Conservation (phyloP, 2,329 filamentous ascomycete species). For the Penicillium sp. region DNA sequence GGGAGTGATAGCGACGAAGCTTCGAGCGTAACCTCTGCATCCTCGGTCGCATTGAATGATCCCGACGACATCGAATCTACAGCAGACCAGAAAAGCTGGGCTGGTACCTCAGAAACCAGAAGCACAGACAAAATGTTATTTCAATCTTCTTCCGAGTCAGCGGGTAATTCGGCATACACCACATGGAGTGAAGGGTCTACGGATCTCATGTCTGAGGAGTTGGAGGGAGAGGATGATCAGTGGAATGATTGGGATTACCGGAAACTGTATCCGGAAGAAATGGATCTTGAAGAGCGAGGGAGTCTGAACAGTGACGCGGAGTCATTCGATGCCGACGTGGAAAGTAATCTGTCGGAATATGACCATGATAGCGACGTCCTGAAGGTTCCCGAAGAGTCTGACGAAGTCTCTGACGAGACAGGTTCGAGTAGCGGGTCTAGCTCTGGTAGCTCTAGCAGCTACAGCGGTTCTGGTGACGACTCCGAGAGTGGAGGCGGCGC, state of each 20-base stretch:
- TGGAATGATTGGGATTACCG: constrained; percentile 6
- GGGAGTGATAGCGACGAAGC: too few species aligned
- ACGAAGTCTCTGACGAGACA: too few species aligned
- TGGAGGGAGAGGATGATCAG: constrained; percentile 5
- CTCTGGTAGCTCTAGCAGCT: neutral
- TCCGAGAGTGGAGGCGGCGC: neutral
- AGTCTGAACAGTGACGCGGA: neutral
- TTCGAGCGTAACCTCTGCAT: too few species aligned
- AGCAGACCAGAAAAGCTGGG: neutral
- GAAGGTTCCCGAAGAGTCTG: too few species aligned
- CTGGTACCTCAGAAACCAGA: neutral
- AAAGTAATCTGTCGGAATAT: too few species aligned
- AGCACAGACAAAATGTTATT: neutral
- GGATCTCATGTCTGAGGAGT: neutral
- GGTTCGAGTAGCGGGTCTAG: too few species aligned
- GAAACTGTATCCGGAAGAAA: constrained; percentile 1
- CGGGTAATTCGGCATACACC: constrained; percentile 6
- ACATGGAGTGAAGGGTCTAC: constrained; percentile 11
- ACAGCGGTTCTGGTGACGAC: neutral
- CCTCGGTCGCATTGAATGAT: neutral
- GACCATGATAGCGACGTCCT: too few species aligned
- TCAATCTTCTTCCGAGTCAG: constrained; percentile 1
- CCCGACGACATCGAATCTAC: neutral
- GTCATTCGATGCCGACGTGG: neutral
- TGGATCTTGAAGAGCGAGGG: neutral